phyloP scores from a whole-genome alignment of 176 grass and related monocot species.

The Zizania latifolia region DNA sequence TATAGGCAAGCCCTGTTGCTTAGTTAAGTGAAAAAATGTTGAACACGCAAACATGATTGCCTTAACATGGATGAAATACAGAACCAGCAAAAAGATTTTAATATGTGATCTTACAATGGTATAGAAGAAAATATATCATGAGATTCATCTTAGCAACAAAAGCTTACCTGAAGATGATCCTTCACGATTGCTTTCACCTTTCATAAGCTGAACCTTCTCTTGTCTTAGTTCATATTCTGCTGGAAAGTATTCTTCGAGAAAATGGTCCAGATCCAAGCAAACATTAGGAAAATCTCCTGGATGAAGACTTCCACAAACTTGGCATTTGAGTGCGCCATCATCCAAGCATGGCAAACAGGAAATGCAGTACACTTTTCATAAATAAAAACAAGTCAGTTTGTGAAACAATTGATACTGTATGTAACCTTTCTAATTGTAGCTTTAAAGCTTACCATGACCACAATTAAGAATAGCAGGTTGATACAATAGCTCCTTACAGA shows the following conservation, averaged over 20 bases:
- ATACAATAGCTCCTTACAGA: constrained; percentile 70
- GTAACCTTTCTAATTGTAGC: constrained; percentile 1
- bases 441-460: constrained; percentile 76
- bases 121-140: neutral
- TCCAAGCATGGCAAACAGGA: constrained; percentile 49
- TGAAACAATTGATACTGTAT: neutral
- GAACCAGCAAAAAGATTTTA: constrained; percentile 9
- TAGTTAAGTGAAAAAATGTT: too few relatives aligned
- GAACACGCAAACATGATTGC: too few relatives aligned
- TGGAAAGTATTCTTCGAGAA: constrained; percentile 79
- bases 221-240: constrained; percentile 58
- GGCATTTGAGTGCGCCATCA: constrained; percentile 52
- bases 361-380: constrained; percentile 67
- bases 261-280: constrained; percentile 78
- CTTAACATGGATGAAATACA: neutral
- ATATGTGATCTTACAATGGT: neutral
- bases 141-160: too few relatives aligned
- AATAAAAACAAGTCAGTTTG: constrained; percentile 21
- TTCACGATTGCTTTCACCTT: constrained; percentile 21
- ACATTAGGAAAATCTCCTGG: constrained; percentile 74
- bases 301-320: constrained; percentile 67
- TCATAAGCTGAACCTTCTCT: constrained; percentile 40
- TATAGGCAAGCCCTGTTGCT: too few relatives aligned
- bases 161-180: constrained; percentile 56
- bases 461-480: constrained; percentile 87